Percentiles rank a stretch among this genome's conserved stretches.
Evolutionary conservation across 768 basidiomycete genomes (phyloP).

Genomic region (Pleurotus giganteus): DNA sequence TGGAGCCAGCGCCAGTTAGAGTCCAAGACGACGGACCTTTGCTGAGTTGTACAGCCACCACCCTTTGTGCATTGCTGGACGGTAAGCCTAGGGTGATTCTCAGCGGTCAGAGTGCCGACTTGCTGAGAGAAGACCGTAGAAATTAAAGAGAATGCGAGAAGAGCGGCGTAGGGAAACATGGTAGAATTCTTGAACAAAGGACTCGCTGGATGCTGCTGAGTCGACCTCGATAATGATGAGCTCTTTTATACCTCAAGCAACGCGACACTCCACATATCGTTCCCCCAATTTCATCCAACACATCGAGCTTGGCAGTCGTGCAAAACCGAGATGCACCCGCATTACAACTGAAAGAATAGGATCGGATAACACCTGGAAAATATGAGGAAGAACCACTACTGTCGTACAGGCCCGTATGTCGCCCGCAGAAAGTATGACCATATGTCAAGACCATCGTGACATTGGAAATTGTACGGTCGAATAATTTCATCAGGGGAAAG

Average conservation of each 20-base stretch:
- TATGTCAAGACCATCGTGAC: not conserved
- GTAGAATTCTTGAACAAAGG: not conserved
- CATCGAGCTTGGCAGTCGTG: not conserved
- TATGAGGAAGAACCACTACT: not conserved
- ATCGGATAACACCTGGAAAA: slow-evolving; percentile 1
- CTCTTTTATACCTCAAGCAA: not conserved
- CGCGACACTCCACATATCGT: not conserved
- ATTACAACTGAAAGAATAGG: not conserved
- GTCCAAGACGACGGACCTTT: slow-evolving; percentile 29
- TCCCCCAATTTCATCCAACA: not conserved
- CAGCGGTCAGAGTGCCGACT: slow-evolving; percentile 33
- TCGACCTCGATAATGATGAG: not conserved
- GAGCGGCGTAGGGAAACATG: slow-evolving; percentile 20
- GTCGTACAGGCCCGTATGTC: not conserved
- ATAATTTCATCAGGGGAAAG: not conserved
- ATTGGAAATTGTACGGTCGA: not conserved
- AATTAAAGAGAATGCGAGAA: slow-evolving; percentile 14
- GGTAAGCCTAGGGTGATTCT: slow-evolving; percentile 33
- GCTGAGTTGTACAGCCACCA: slow-evolving; percentile 24
- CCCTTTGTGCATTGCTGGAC: slow-evolving; percentile 28
- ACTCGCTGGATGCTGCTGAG: not conserved
- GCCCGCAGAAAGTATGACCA: not conserved
- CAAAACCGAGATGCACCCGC: not conserved
- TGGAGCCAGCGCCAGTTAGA: slow-evolving; percentile 39
- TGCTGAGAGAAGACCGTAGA: slow-evolving; percentile 34